Evolutionary conservation across 352 stramenopile species (phyloP).

Genomic region (Globisporangium mamillatum): DNA sequence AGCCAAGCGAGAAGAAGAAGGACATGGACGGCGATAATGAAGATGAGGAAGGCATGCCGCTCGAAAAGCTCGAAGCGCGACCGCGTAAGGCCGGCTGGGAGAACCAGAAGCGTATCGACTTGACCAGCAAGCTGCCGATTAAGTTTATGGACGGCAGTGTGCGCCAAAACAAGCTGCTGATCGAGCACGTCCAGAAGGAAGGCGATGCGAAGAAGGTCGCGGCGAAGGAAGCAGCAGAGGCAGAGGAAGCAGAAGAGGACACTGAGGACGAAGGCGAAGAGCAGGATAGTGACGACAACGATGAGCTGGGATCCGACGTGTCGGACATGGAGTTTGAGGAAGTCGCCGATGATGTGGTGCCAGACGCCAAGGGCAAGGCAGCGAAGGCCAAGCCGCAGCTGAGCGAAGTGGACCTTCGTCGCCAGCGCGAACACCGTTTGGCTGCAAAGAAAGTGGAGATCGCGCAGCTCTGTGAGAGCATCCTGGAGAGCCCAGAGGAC

Average conservation of each 20-base stretch:
- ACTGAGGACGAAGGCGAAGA: conserved; percentile 37
- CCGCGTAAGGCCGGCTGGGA: conserved; percentile 64
- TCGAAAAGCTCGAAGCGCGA: conserved; percentile 76
- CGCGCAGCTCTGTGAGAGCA: conserved; percentile 86
- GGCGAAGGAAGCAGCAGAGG: conserved; percentile 30
- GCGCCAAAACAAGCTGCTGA: conserved; percentile 67
- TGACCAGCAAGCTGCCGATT: conserved; percentile 75
- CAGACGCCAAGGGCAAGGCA: conserved; percentile 5
- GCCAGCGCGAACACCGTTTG: conserved; percentile 67
- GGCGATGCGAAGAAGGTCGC: conserved; percentile 19
- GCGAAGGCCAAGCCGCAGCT: conserved; percentile 18
- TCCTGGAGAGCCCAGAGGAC: conserved; percentile 83
- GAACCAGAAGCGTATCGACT: conserved; percentile 49
- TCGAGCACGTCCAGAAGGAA: conserved; percentile 33
- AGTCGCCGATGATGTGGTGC: conserved; percentile 30
- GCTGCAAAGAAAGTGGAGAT: conserved; percentile 87
- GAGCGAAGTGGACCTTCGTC: conserved; percentile 56
- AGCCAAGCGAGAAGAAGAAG: conserved; percentile 20
- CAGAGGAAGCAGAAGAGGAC: conserved; percentile 35
- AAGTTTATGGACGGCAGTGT: conserved; percentile 87
- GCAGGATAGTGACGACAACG: conserved; percentile 18
- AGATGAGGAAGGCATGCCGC: conserved; percentile 44
- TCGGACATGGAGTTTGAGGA: conserved; percentile 86
- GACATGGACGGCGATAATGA: conserved; percentile 10
- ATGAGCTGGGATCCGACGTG: conserved; percentile 61